Percentiles rank a stretch among this genome's conserved stretches.
These are phyloP conservation scores for Haplographium delicatum DNA, from an alignment of 495 filamentous ascomycete genomes.

Conservation along the genomic window DNA sequence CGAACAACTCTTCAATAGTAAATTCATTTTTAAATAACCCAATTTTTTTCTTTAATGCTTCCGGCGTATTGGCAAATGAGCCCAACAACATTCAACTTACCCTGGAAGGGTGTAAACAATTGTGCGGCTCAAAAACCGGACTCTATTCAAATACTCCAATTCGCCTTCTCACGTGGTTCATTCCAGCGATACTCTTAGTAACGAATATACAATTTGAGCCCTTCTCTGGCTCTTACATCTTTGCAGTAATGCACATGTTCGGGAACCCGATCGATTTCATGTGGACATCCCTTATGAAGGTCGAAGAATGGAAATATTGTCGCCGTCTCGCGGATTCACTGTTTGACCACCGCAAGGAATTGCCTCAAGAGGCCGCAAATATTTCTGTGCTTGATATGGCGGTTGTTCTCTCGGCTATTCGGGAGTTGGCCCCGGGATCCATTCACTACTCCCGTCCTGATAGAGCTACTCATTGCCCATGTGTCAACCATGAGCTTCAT, in stretches of 20 bases:
- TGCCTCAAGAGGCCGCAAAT: not conserved
- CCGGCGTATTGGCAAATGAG: too few species aligned
- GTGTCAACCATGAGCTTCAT: not conserved
- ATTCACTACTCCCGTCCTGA: too few species aligned
- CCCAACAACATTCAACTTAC: too few species aligned
- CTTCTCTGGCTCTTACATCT: not conserved
- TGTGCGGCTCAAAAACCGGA: not conserved
- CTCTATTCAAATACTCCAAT: not conserved
- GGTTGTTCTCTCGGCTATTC: not conserved
- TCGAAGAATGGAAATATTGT: not conserved
- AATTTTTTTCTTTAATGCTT: too few species aligned
- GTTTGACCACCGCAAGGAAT: not conserved
- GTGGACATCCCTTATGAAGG: not conserved
- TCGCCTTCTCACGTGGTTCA: not conserved
- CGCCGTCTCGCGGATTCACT: not conserved
- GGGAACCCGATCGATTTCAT: slow-evolving; percentile 1
- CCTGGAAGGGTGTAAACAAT: not conserved
- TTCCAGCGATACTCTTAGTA: not conserved
- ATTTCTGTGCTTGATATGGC: not conserved
- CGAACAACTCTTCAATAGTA: too few species aligned
- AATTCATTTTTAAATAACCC: too few species aligned
- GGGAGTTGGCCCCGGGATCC: not conserved
- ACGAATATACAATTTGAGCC: slow-evolving; percentile 6
- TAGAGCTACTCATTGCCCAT: not conserved
- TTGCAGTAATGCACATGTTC: not conserved